phyloP scores from a whole-genome alignment of 1,139 yeast species.

The Yamadazyma pseudoaaseri region DNA sequence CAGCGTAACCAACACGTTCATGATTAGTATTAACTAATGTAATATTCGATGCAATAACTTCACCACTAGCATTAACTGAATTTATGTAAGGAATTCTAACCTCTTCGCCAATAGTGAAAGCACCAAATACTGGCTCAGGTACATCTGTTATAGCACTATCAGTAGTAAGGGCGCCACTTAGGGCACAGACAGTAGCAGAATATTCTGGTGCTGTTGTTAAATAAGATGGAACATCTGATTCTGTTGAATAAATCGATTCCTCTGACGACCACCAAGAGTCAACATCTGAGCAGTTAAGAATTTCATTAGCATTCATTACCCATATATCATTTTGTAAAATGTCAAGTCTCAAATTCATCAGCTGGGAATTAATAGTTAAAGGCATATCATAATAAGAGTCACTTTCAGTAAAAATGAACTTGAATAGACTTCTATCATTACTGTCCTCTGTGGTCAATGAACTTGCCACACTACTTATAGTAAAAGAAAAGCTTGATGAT shows the following conservation, averaged over 20 bases:
- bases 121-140: conserved; percentile 12
- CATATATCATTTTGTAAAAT: conserved; percentile 36
- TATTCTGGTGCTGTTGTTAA: conserved; percentile 21
- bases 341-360: conserved; percentile 28
- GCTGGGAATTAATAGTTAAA: conserved; percentile 11
- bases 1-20: conserved; percentile 14
- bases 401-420: conserved; percentile 20
- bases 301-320: conserved; percentile 29
- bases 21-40: conserved; percentile 17
- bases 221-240: conserved; percentile 14
- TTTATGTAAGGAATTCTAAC: conserved; percentile 28
- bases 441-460: conserved; percentile 17
- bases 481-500: background rate
- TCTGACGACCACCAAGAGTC: conserved; percentile 21
- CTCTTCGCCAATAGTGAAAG: conserved; percentile 17
- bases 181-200: conserved; percentile 26
- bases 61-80: conserved; percentile 27
- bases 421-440: conserved; percentile 18
- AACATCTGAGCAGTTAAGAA: conserved; percentile 24
- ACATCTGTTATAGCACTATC: conserved; percentile 7
- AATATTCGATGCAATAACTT: conserved; percentile 23
- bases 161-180: conserved; percentile 23
- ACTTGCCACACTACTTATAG: conserved; percentile 11
- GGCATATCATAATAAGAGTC: conserved; percentile 18
- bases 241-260: conserved; percentile 9